phyloP scores from a whole-genome alignment of 2,329 filamentous ascomycete species.

The Botryosphaeria agaves region DNA sequence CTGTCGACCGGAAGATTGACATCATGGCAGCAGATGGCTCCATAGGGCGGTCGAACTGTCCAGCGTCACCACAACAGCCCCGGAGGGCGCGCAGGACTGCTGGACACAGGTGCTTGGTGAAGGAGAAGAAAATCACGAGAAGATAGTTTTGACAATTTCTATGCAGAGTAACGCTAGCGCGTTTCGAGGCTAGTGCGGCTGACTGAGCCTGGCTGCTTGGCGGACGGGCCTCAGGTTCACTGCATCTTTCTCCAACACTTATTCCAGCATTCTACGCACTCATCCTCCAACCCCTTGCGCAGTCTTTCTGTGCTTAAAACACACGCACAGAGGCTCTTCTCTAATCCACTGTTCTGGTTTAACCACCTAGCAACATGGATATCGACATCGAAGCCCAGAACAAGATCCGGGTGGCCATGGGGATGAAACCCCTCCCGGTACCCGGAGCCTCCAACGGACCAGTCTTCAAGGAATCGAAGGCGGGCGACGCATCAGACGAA shows the following conservation, averaged over 20 bases:
- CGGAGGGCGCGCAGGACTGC: conserved; percentile 44
- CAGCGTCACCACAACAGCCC: conserved; percentile 58
- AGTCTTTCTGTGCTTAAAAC: neutral
- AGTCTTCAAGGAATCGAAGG: conserved; percentile 34
- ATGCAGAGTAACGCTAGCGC: neutral
- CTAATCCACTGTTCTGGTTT: no score
- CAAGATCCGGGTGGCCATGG: conserved; percentile 74
- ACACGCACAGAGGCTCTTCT: no score
- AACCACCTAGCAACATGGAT: conserved; percentile 10
- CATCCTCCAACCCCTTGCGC: neutral
- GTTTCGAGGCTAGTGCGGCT: neutral
- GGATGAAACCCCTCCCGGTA: conserved; percentile 76
- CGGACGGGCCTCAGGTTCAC: no score
- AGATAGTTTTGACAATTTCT: conserved; percentile 1
- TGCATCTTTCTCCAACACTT: no score
- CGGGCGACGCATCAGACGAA: conserved; percentile 36
- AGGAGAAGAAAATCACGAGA: conserved; percentile 20
- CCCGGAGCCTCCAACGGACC: conserved; percentile 47
- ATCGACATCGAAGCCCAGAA: conserved; percentile 86
- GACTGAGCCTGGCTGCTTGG: neutral
- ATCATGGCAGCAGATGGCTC: conserved; percentile 61
- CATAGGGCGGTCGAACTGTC: conserved; percentile 76
- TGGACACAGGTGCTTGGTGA: conserved; percentile 67
- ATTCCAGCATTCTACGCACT: neutral
- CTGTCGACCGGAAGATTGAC: conserved; percentile 89